A percentile compares a stretch with the other conserved stretches of the same genome.
These are phyloP conservation scores for Lumnitzera racemosa DNA, from an alignment of 345 rosid genomes.

Conservation along the genomic window DNA sequence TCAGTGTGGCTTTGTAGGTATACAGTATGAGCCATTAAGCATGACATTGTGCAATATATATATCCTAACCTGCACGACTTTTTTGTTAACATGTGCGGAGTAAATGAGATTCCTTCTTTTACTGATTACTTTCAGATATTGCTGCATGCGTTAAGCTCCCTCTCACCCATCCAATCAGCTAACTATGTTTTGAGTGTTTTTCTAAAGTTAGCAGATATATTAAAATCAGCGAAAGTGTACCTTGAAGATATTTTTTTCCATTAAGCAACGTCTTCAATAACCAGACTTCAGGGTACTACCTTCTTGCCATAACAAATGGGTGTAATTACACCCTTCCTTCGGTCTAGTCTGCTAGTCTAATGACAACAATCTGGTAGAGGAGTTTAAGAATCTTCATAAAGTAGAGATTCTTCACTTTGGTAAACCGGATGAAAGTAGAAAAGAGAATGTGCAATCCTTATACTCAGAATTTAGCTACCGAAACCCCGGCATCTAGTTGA, in stretches of 20 bases:
- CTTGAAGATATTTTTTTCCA: slow-evolving; percentile 38
- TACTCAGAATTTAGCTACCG: too few species aligned
- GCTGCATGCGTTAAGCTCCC: slow-evolving; percentile 44
- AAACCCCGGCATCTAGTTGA: too few species aligned
- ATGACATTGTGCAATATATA: slow-evolving; percentile 50
- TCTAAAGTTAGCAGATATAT: slow-evolving; percentile 58
- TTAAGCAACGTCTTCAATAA: slow-evolving; percentile 52
- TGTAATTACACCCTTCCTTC: slow-evolving; percentile 69
- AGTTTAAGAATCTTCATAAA: slow-evolving; percentile 45
- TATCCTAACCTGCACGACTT: slow-evolving; percentile 82
- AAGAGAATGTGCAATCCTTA: slow-evolving; percentile 14
- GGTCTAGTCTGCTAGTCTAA: slow-evolving; percentile 88
- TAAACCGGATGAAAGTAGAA: slow-evolving; percentile 33
- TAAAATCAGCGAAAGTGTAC: slow-evolving; percentile 44
- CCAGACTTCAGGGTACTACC: slow-evolving; percentile 65
- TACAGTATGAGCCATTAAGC: slow-evolving; percentile 22
- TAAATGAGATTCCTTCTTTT: slow-evolving; percentile 58
- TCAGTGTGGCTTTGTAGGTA: slow-evolving; percentile 22
- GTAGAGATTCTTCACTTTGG: slow-evolving; percentile 65
- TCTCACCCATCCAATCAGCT: slow-evolving; percentile 62
- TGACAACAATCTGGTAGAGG: slow-evolving; percentile 51
- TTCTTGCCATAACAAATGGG: slow-evolving; percentile 68
- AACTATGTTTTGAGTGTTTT: slow-evolving; percentile 64
- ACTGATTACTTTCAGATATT: slow-evolving; percentile 52
- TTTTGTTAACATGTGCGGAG: slow-evolving; percentile 71